These are phyloP conservation scores for Nitzschia putrida DNA, from an alignment of 108 stramenopile species.

Conservation along the genomic window DNA sequence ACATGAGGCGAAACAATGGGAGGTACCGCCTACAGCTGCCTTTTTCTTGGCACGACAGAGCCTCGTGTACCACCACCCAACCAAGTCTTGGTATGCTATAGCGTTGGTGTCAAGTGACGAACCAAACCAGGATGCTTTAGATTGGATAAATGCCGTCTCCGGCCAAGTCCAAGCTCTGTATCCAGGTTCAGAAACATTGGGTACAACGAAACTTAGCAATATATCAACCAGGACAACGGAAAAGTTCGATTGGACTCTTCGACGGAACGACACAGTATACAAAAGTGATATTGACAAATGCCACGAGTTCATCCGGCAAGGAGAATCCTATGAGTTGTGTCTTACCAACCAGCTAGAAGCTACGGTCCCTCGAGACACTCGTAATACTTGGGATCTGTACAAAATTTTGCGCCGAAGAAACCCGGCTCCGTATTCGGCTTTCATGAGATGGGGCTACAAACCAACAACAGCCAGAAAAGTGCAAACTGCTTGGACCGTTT, in stretches of 20 bases:
- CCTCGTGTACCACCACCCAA: slow-evolving; percentile 74
- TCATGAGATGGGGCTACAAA: slow-evolving; percentile 47
- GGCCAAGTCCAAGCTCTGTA: background rate
- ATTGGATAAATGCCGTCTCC: slow-evolving; percentile 57
- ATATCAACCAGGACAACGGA: background rate
- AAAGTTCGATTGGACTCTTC: slow-evolving; percentile 49
- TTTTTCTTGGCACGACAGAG: slow-evolving; percentile 75
- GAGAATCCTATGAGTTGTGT: slow-evolving; percentile 94
- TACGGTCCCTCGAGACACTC: slow-evolving; percentile 3
- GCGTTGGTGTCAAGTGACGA: slow-evolving; percentile 41
- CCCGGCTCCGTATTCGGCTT: slow-evolving; percentile 94
- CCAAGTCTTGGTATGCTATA: slow-evolving; percentile 66
- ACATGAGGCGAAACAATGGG: background rate
- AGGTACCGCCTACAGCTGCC: slow-evolving; percentile 67
- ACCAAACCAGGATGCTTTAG: slow-evolving; percentile 19
- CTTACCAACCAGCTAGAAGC: slow-evolving; percentile 86
- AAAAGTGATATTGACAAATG: slow-evolving; percentile 62
- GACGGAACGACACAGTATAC: slow-evolving; percentile 60
- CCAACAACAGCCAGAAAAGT: background rate
- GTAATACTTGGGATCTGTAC: slow-evolving; percentile 68
- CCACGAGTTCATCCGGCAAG: slow-evolving; percentile 77
- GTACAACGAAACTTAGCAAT: background rate
- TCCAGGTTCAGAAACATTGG: background rate
- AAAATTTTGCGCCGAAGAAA: slow-evolving; percentile 72
- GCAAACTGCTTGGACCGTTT: slow-evolving; percentile 63